Conservation (phyloP, 2,329 filamentous ascomycete genomes). For the Mycosphaerelloides madeirae region DNA sequence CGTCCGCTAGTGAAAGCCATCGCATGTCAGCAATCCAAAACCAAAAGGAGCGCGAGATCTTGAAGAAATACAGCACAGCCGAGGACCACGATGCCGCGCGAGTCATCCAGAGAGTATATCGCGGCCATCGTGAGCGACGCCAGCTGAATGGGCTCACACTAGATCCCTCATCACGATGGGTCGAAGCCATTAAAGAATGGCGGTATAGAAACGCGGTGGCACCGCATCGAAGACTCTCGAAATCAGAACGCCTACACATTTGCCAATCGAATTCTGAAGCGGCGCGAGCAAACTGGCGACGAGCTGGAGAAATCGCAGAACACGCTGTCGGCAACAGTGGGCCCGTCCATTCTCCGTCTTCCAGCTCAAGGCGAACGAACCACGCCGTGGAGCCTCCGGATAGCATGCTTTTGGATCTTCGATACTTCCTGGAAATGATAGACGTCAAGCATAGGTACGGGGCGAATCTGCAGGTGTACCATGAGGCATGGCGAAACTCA, state of each 20-base stretch:
- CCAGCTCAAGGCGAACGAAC: slow-evolving; percentile 48
- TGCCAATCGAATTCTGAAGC: slow-evolving; percentile 11
- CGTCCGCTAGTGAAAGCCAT: slow-evolving; percentile 14
- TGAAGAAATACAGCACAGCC: slow-evolving; percentile 22
- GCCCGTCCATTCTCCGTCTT: slow-evolving; percentile 21
- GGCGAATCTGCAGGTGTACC: slow-evolving; percentile 73
- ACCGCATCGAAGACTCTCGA: slow-evolving; percentile 7
- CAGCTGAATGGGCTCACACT: slow-evolving; percentile 65
- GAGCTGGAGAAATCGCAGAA: slow-evolving; percentile 63
- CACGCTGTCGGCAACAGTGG: slow-evolving; percentile 46
- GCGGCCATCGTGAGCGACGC: slow-evolving; percentile 68
- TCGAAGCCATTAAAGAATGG: slow-evolving; percentile 50
- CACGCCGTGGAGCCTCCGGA: slow-evolving; percentile 38
- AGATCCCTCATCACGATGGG: slow-evolving; percentile 65
- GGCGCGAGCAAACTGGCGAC: slow-evolving; percentile 67
- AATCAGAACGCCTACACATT: no score
- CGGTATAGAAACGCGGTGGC: slow-evolving; percentile 23
- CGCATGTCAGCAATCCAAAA: slow-evolving; percentile 26
- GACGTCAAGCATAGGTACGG: slow-evolving; percentile 76
- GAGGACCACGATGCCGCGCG: slow-evolving; percentile 28
- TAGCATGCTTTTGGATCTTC: slow-evolving; percentile 73
- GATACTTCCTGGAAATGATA: slow-evolving; percentile 77
- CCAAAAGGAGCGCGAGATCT: slow-evolving; percentile 21
- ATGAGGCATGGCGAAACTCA: slow-evolving; percentile 72
- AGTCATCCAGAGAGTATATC: slow-evolving; percentile 57